These are phyloP conservation scores for Verticillium tricorpus DNA, from an alignment of 2,329 filamentous ascomycete species.

Conservation along the genomic window DNA sequence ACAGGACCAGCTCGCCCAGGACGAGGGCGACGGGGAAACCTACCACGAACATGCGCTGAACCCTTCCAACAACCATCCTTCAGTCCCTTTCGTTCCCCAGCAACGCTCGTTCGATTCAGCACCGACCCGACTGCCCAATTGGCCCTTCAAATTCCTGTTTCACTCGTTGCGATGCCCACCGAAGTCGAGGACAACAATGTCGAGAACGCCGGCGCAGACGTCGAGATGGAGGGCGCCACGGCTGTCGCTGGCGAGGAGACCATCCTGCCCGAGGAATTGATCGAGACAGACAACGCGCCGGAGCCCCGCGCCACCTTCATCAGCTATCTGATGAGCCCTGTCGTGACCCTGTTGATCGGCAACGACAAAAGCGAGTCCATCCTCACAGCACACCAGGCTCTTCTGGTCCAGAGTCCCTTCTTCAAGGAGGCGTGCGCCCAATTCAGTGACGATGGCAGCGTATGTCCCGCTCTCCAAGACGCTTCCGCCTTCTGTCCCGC, in stretches of 20 bases:
- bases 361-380: slow-evolving; percentile 53
- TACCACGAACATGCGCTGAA: not conserved
- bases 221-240: slow-evolving; percentile 32
- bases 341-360: slow-evolving; percentile 65
- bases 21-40: not conserved
- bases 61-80: not conserved
- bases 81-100: not conserved
- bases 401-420: slow-evolving; percentile 70
- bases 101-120: too few species aligned
- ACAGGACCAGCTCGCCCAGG: too few species aligned
- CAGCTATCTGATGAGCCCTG: slow-evolving; percentile 62
- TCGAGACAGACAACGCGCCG: slow-evolving; percentile 25
- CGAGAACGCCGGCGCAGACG: slow-evolving; percentile 25
- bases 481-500: not conserved
- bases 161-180: slow-evolving; percentile 10
- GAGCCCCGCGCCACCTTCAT: slow-evolving; percentile 41
- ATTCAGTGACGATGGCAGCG: slow-evolving; percentile 57
- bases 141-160: not conserved
- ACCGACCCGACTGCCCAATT: not conserved
- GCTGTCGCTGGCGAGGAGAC: slow-evolving; percentile 24
- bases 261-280: slow-evolving; percentile 20
- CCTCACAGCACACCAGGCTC: slow-evolving; percentile 74
- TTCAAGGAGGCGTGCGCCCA: slow-evolving; percentile 60
- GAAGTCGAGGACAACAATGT: slow-evolving; percentile 18
- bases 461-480: slow-evolving; percentile 23